Evolutionary conservation across 371 early-diverging fungal species (phyloP), one percentile per base, ranked within the genome.

Genomic region (Mortierella sp.): DNA sequence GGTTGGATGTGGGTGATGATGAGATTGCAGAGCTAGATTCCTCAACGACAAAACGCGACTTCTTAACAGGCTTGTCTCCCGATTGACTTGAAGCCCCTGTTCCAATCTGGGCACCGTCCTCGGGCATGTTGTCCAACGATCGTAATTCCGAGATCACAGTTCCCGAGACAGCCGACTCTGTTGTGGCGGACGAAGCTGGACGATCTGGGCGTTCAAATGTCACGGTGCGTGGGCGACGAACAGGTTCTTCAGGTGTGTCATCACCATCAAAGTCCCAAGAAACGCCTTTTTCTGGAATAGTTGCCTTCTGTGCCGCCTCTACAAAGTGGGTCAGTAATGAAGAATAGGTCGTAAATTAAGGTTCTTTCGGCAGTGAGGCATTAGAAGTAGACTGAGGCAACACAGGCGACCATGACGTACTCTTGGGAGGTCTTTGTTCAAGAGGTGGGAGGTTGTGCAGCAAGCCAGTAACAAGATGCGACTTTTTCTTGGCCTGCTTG

Each of bases 401-500:
- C 16, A 52, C 34, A n/a, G 1, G n/a, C n/a, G 11, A 22, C 19
- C 4, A 14, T n/a, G 4, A 19, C 72, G 41, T 87, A 88, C 88
- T 80, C 77, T 90, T 91, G 31, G 85, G 88, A 34, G 91, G 89
- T 26, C 93, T 79, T 50, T 89, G 87, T 50, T 92, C 92, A 39
- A 97, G 85, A 0, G 96, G 93, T 13, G 95, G 93, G 19, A 97
- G 73, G 37, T 90, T 86, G 22, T 90, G 86, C 31, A 96, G 79
- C 4, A 97, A 58, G 0, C 89, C 84, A 14, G 87, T 86, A 2
- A 89, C 87, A 7, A 96, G 86, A 76, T 94, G 92, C 5, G 91
- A 86, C 75, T 91, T 93, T 80, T 92, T 94, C 69, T 92, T 94
- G n/a, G 94, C 93, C 66, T 91, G 91, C 75, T 93, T 96, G 86